Conservation (phyloP, 306 rosid species). For the Prunus dulcis region DNA sequence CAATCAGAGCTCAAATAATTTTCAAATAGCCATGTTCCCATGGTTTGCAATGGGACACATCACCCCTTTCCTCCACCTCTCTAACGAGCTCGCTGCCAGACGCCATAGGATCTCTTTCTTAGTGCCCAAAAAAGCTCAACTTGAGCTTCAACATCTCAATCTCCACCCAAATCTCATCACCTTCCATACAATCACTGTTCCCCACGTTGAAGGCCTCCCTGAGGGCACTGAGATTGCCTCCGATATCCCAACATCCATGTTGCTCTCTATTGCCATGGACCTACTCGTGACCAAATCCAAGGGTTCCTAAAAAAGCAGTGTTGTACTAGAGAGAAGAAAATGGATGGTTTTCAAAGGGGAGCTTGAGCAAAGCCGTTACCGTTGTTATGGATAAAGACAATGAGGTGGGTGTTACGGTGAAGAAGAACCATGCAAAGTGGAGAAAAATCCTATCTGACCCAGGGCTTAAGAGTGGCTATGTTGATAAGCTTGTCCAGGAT, state of each 20-base stretch:
- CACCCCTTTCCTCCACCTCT: constrained; percentile 43
- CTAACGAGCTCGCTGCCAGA: constrained; percentile 47
- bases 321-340: too few relatives aligned
- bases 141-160: constrained; percentile 24
- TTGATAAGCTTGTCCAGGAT: too few relatives aligned
- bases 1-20: background rate
- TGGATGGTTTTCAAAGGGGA: too few relatives aligned
- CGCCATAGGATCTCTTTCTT: constrained; percentile 34
- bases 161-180: constrained; percentile 38
- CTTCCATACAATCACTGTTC: constrained; percentile 37
- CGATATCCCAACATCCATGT: constrained; percentile 28
- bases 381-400: too few relatives aligned
- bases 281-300: constrained; percentile 4
- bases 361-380: too few relatives aligned
- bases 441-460: too few relatives aligned
- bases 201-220: constrained; percentile 47
- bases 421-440: too few relatives aligned
- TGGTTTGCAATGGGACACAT: constrained; percentile 55
- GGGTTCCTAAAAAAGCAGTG: too few relatives aligned
- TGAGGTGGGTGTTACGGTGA: too few relatives aligned
- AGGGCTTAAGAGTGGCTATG: too few relatives aligned
- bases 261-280: constrained; percentile 40
- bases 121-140: constrained; percentile 28
- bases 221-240: constrained; percentile 44
- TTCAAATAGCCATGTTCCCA: constrained; percentile 40